Conservation (phyloP, 768 basidiomycete genomes). For the Leccinum arenicola region DNA sequence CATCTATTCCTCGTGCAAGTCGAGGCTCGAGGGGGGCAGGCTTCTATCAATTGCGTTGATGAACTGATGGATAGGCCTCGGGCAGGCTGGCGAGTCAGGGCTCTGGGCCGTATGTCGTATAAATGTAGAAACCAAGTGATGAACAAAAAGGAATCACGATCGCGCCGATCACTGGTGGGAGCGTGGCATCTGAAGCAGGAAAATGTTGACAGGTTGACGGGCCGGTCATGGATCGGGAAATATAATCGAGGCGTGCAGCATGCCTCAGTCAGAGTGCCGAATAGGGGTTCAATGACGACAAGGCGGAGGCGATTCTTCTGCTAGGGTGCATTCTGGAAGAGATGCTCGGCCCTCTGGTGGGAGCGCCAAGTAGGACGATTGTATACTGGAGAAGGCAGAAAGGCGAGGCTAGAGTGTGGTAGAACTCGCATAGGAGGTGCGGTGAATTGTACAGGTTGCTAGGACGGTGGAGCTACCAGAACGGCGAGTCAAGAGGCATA, state of each 20-base stretch:
- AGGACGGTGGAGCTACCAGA: not conserved
- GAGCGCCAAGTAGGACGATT: not conserved
- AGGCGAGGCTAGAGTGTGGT: not conserved
- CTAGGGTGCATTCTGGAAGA: not conserved
- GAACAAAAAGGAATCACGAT: not conserved
- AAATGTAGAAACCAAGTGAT: conserved; percentile 2
- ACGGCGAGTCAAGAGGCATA: not conserved
- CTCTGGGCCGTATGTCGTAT: conserved; percentile 3
- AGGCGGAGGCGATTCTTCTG: not conserved
- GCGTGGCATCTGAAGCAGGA: not conserved
- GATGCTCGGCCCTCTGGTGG: not conserved
- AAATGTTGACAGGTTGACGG: not conserved
- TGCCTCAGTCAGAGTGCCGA: not conserved
- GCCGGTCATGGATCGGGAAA: not conserved
- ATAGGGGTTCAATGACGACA: not conserved
- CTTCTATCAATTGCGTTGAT: too few relatives aligned
- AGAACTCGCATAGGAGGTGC: conserved; percentile 3
- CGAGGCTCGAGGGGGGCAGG: not conserved
- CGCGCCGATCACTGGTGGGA: not conserved
- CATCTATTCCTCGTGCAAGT: not conserved
- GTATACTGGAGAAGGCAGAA: not conserved
- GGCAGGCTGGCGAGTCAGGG: conserved; percentile 5
- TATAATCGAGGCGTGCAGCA: not conserved
- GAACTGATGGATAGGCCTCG: not conserved
- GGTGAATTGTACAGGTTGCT: not conserved